These are phyloP conservation scores for Fusarium continuum DNA, from an alignment of 2,329 filamentous ascomycete species.

Conservation along the genomic window DNA sequence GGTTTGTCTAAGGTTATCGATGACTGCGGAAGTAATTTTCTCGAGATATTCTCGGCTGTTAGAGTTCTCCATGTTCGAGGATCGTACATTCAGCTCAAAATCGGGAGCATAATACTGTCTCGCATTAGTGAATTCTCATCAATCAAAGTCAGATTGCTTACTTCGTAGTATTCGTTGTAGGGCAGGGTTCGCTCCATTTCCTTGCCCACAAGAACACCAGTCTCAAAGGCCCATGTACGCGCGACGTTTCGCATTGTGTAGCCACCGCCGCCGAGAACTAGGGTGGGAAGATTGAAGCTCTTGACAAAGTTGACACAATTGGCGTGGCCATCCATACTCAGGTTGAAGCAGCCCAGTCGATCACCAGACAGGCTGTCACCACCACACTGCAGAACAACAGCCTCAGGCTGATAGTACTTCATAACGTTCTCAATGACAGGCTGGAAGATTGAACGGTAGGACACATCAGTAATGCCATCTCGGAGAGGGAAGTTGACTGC, in stretches of 20 bases:
- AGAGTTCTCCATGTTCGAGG: slow-evolving; percentile 90
- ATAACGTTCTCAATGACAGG: slow-evolving; percentile 89
- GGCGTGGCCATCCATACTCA: slow-evolving; percentile 95
- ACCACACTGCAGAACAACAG: slow-evolving; percentile 94
- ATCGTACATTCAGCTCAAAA: slow-evolving; percentile 87
- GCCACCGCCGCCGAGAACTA: slow-evolving; percentile 94
- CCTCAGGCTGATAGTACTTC: slow-evolving; percentile 86
- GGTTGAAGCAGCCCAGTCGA: slow-evolving; percentile 93
- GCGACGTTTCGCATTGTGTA: slow-evolving; percentile 98
- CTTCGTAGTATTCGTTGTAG: slow-evolving; percentile 95
- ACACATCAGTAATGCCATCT: slow-evolving; percentile 88
- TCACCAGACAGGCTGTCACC: slow-evolving; percentile 95
- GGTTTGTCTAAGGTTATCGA: slow-evolving; percentile 88
- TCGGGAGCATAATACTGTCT: slow-evolving; percentile 87
- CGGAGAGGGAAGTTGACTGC: slow-evolving; percentile 90
- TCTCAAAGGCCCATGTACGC: slow-evolving; percentile 97
- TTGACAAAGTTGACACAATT: slow-evolving; percentile 95
- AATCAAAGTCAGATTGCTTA: slow-evolving; percentile 51
- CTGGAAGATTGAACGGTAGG: slow-evolving; percentile 92
- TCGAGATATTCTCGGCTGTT: slow-evolving; percentile 85
- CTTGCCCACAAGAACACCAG: slow-evolving; percentile 85
- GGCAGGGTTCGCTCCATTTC: slow-evolving; percentile 85
- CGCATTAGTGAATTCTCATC: slow-evolving; percentile 35
- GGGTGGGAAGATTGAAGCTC: slow-evolving; percentile 80
- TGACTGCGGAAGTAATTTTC: slow-evolving; percentile 80